Evolutionary conservation across 2,329 filamentous ascomycete genomes (phyloP).

Genomic region (Blastomyces emzantsi): DNA sequence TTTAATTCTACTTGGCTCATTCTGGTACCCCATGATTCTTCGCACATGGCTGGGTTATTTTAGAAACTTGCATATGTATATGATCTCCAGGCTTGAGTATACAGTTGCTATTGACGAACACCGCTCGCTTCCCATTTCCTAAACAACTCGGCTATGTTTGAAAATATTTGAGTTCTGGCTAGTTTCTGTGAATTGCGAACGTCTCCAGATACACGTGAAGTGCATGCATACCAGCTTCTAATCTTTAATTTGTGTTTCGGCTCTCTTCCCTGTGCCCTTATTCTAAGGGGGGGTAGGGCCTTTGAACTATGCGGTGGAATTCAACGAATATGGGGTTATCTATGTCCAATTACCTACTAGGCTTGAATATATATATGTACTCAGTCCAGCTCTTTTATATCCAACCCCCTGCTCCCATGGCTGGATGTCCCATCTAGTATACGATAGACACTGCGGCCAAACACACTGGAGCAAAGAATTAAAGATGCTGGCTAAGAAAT

Average conservation of each 20-base stretch:
- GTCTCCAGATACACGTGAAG: background rate
- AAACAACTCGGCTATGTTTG: background rate
- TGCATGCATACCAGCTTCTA: background rate
- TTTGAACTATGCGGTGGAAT: background rate
- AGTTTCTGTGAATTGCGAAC: background rate
- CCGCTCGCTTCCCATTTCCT: background rate
- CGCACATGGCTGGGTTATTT: background rate
- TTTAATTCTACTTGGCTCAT: background rate
- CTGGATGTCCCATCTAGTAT: background rate
- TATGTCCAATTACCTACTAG: background rate
- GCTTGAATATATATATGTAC: background rate
- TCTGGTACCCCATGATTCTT: background rate
- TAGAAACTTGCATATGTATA: background rate
- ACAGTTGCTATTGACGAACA: background rate
- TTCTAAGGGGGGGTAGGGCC: background rate
- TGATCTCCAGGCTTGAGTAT: background rate
- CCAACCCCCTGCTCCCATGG: background rate
- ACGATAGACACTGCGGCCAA: no score
- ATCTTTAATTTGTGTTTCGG: background rate
- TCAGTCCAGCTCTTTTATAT: background rate
- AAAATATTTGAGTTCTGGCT: background rate
- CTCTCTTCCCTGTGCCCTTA: no score
- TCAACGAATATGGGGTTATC: background rate
- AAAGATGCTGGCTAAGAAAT: no score
- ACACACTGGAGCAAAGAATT: no score